A percentile compares a stretch with the other conserved stretches of the same genome.
Evolutionary conservation across 345 rosid genomes (phyloP).

Genomic region (Trapa incisa): DNA sequence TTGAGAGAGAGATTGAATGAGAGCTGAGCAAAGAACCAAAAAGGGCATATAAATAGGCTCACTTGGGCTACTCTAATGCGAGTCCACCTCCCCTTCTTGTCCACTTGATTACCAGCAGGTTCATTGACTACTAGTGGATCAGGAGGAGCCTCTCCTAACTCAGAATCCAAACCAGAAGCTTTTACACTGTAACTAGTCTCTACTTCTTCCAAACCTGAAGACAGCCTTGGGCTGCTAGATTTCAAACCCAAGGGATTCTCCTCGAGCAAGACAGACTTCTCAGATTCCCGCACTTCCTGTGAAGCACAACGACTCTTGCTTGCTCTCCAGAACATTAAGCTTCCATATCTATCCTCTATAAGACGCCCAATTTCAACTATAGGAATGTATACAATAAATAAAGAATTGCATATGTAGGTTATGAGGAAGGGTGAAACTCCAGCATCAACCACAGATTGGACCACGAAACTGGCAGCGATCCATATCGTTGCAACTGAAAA

Average conservation of each 20-base stretch:
- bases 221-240: slow-evolving; percentile 12
- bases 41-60: slow-evolving; percentile 71
- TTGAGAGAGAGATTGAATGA: slow-evolving; percentile 81
- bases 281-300: slow-evolving; percentile 42
- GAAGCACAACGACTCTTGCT: slow-evolving; percentile 20
- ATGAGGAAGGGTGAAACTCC: slow-evolving; percentile 90
- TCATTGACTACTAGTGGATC: slow-evolving; percentile 13
- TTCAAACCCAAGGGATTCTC: slow-evolving; percentile 23
- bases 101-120: slow-evolving; percentile 27
- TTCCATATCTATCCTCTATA: slow-evolving; percentile 58
- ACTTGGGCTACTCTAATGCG: slow-evolving; percentile 68
- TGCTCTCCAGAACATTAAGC: slow-evolving; percentile 51
- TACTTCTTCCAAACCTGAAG: slow-evolving; percentile 26
- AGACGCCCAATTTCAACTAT: slow-evolving; percentile 56
- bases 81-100: slow-evolving; percentile 82
- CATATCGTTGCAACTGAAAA: slow-evolving; percentile 77
- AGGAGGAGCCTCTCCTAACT: slow-evolving; percentile 18
- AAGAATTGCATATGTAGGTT: slow-evolving; percentile 86
- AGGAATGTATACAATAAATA: slow-evolving; percentile 75
- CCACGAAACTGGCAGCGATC: slow-evolving; percentile 94
- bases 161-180: slow-evolving; percentile 19
- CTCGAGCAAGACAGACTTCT: slow-evolving; percentile 55
- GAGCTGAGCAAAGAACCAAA: slow-evolving; percentile 92
- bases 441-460: slow-evolving; percentile 75
- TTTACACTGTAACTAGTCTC: slow-evolving; percentile 18